phyloP scores from a whole-genome alignment of 176 grass and related monocot species.

The Tillandsia fasciculata region DNA sequence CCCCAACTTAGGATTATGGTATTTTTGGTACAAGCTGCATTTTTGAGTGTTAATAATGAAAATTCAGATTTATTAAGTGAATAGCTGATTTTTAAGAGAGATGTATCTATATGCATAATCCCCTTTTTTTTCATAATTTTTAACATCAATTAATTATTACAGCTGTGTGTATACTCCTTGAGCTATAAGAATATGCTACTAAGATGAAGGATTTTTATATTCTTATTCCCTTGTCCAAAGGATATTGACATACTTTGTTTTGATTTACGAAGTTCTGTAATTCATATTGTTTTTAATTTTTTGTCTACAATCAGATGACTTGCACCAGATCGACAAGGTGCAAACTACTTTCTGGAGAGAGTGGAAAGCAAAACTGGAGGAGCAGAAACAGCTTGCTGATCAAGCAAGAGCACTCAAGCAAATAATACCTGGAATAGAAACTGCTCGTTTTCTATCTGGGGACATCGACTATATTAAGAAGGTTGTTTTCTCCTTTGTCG shows the following conservation, averaged over 20 bases:
- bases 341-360: conserved; percentile 83
- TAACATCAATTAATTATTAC: no score
- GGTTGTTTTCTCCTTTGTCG: conserved; percentile 65
- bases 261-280: conserved; percentile 9
- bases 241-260: conserved; percentile 6
- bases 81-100: no score
- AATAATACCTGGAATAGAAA: conserved; percentile 70
- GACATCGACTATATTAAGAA: conserved; percentile 63
- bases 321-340: conserved; percentile 54
- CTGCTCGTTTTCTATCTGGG: conserved; percentile 63
- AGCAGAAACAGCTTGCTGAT: conserved; percentile 79
- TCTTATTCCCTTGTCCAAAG: no score
- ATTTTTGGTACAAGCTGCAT: no score
- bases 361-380: conserved; percentile 88
- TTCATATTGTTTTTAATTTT: conserved; percentile 7
- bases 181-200: no score
- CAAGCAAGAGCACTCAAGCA: conserved; percentile 64
- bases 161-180: no score
- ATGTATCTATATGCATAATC: no score
- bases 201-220: no score
- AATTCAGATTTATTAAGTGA: no score
- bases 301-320: conserved; percentile 53
- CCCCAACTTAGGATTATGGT: no score
- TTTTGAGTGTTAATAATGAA: no score
- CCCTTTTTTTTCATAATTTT: no score